phyloP scores from a whole-genome alignment of 768 basidiomycete genomes.

The Suillus cothurnatus region DNA sequence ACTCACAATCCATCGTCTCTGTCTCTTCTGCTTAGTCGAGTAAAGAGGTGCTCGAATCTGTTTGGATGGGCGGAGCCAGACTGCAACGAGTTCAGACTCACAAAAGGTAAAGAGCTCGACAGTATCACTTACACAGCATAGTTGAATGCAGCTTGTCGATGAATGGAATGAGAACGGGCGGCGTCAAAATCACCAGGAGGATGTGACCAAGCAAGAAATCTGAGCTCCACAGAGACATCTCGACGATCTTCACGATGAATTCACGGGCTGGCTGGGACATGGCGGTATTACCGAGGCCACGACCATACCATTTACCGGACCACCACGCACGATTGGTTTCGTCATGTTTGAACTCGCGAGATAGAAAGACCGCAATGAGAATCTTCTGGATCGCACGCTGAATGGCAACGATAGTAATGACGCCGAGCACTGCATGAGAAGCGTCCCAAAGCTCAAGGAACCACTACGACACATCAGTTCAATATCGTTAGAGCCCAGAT shows the following conservation, averaged over 20 bases:
- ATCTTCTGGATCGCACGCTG: conserved; percentile 95
- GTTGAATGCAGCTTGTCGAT: conserved; percentile 89
- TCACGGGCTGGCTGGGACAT: conserved; percentile 96
- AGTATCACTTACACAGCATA: conserved; percentile 73
- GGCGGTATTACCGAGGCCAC: conserved; percentile 87
- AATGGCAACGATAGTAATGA: conserved; percentile 86
- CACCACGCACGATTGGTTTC: conserved; percentile 99
- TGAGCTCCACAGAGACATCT: conserved; percentile 95
- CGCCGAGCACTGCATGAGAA: conserved; percentile 93
- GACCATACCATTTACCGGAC: conserved; percentile 98
- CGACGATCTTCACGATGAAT: conserved; percentile 97
- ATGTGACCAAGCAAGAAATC: conserved; percentile 90
- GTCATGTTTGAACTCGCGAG: conserved; percentile 98
- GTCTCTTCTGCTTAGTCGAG: conserved; percentile 91
- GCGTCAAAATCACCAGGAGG: conserved; percentile 84
- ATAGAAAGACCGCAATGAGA: conserved; percentile 90
- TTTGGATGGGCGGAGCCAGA: conserved; percentile 95
- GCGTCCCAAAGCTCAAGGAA: conserved; percentile 96
- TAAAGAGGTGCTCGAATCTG: conserved; percentile 93
- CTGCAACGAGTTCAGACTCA: conserved; percentile 38
- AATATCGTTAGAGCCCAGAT: conserved; percentile 19
- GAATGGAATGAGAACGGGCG: conserved; percentile 84
- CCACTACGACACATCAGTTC: conserved; percentile 56
- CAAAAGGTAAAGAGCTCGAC: conserved; percentile 9
- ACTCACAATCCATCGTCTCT: conserved; percentile 87